Conservation (phyloP, 1,139 yeast genomes). For the Debaryomyces subglobosus region DNA sequence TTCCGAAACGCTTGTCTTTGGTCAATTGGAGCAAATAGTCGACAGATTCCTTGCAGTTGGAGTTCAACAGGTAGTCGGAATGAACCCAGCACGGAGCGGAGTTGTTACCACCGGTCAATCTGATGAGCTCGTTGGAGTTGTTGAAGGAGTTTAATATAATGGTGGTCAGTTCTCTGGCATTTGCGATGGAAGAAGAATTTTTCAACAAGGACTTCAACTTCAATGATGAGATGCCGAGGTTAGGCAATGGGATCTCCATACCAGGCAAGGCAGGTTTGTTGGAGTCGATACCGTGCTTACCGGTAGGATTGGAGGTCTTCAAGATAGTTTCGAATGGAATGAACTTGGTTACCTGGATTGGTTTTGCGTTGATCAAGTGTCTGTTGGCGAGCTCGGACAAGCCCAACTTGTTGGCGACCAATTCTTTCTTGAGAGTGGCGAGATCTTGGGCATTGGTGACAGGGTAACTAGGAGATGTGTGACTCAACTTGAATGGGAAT, state of each 20-base stretch:
- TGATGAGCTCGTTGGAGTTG: conserved; percentile 54
- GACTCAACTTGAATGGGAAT: conserved; percentile 84
- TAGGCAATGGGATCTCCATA: conserved; percentile 71
- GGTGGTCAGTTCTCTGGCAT: conserved; percentile 79
- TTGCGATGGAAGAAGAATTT: conserved; percentile 42
- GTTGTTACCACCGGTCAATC: conserved; percentile 81
- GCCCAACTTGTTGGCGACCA: conserved; percentile 71
- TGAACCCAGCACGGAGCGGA: conserved; percentile 86
- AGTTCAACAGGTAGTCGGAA: conserved; percentile 61
- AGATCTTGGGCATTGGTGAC: conserved; percentile 42
- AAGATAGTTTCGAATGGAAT: conserved; percentile 68
- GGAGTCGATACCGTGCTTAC: conserved; percentile 66
- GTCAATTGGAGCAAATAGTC: conserved; percentile 58
- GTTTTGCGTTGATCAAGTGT: conserved; percentile 75
- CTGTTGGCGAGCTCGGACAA: conserved; percentile 80
- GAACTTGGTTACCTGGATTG: conserved; percentile 71
- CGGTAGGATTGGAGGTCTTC: conserved; percentile 63
- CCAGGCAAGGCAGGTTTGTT: conserved; percentile 71
- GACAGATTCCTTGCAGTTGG: conserved; percentile 50
- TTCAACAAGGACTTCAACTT: conserved; percentile 67
- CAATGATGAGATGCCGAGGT: conserved; percentile 66
- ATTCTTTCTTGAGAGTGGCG: conserved; percentile 49
- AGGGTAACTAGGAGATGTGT: conserved; percentile 64
- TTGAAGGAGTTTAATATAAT: conserved; percentile 40
- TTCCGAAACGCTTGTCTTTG: conserved; percentile 70